Base-by-base conservation (phyloP, 805 yeast genomes). In the Candida koratica region DNA sequence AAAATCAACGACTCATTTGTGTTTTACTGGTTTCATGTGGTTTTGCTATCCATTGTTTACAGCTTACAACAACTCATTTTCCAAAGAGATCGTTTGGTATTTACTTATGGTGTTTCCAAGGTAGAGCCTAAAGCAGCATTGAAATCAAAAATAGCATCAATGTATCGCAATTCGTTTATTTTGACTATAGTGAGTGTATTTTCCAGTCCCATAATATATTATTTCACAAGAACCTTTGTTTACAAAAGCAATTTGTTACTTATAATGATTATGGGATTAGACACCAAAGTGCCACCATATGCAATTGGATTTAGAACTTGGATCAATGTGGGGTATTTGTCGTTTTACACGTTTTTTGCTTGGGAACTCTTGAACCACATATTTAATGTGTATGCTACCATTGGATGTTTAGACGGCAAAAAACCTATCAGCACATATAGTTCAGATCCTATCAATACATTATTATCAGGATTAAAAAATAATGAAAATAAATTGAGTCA, bases 341-440 rank as follows among this genome's bases (percentile, higher is more conserved):
- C 66, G 19, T 69, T 53, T 42, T 46, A 66, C n/a, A 43, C 61
- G 15, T 55, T 61, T 25, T 49, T 66, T 24, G 46, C 54, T 8
- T 75, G 83, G 75, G 88, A 83, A 48, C 30, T 71, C 6, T 53
- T 73, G 16, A 79, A 80, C 49, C 69, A 74, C 38, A 58, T 78
- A 1, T 83, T 73, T 51, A 67, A 77, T 48, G 81, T 82, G 2
- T 82, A 81, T 51, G 70, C 84, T 38, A 71, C 81, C 10, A 71
- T 81, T 44, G 90, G 93, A 2, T 83, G 90, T 53, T 51, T 84
- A 34, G 81, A 79, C 47, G 79, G 81, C 32, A 77, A 75, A 13
- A 75, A 73, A 39, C 75, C 85, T 13, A 66, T 84, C 6, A 73
- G 81, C 29, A 56, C 74, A 9, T 71, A 75, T 18, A 70, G 82